A percentile compares a stretch with the other conserved stretches of the same genome.
Evolutionary conservation across 192 early-diverging fungal genomes (phyloP).

Genomic region (Linnemannia schmuckeri): DNA sequence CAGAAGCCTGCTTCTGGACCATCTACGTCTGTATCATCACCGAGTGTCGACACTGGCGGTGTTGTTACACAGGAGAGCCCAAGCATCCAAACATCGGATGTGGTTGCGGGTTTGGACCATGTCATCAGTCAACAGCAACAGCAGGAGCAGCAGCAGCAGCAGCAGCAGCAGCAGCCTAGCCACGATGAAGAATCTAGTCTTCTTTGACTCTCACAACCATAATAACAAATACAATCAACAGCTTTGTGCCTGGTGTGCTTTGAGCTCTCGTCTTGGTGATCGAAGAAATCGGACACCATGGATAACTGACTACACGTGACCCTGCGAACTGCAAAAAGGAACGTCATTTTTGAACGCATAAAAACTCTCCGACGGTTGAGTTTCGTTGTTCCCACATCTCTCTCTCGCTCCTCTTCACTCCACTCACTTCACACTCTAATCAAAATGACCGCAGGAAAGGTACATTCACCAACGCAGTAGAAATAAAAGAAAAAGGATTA

Average conservation of each 20-base stretch:
- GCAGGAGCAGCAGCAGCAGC: background rate
- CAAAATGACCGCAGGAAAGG: constrained; percentile 56
- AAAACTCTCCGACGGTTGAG: background rate
- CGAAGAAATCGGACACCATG: too few species aligned
- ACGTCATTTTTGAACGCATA: background rate
- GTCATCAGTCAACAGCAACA: constrained; percentile 1
- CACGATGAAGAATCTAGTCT: constrained; percentile 2
- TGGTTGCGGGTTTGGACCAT: constrained; percentile 5
- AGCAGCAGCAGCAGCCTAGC: background rate
- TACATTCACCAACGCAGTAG: background rate
- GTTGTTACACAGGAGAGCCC: background rate
- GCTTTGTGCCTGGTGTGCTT: too few species aligned
- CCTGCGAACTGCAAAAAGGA: background rate
- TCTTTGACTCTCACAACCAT: background rate
- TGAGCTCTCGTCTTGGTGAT: too few species aligned
- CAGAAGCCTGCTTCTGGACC: background rate
- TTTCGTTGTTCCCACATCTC: constrained; percentile 2
- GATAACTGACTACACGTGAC: background rate
- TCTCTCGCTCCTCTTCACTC: background rate
- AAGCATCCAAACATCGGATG: background rate
- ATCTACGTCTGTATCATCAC: background rate
- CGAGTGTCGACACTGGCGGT: background rate
- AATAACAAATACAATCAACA: background rate
- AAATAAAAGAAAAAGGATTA: background rate
- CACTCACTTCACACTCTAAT: background rate